Conservation (phyloP, 441 rosid species). For the Brassica balearica region DNA sequence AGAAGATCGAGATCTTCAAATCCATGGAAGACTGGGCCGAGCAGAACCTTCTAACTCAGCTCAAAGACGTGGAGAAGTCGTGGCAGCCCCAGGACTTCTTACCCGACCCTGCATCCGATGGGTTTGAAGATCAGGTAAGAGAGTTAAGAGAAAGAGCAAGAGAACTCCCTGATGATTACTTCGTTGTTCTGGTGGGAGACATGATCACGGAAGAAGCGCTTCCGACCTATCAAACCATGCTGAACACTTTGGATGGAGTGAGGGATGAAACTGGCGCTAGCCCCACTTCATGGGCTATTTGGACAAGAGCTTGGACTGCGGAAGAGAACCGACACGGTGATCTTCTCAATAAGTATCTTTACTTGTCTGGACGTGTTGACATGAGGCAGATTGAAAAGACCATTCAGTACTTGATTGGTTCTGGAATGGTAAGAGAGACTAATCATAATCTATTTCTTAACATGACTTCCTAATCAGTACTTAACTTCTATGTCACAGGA, state of each 20-base stretch:
- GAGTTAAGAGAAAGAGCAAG: conserved; percentile 80
- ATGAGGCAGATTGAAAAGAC: conserved; percentile 96
- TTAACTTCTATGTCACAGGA: conserved; percentile 54
- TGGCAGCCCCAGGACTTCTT: conserved; percentile 97
- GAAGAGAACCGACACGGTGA: conserved; percentile 98
- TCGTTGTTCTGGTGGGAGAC: conserved; percentile 91
- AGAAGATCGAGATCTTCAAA: conserved; percentile 87
- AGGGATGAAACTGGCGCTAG: conserved; percentile 96
- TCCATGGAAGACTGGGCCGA: conserved; percentile 91
- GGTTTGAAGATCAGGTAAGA: conserved; percentile 81
- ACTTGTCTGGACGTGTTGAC: conserved; percentile 90
- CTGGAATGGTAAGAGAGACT: conserved; percentile 83
- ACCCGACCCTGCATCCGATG: conserved; percentile 83
- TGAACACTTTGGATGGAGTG: conserved; percentile 86
- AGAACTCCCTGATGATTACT: conserved; percentile 91
- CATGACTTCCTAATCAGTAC: conserved; percentile 5
- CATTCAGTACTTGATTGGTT: conserved; percentile 90
- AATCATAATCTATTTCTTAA: not conserved
- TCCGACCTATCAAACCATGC: conserved; percentile 91
- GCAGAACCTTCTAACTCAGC: conserved; percentile 67
- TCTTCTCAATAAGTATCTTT: conserved; percentile 86
- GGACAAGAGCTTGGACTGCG: conserved; percentile 98
- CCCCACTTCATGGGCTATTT: conserved; percentile 83
- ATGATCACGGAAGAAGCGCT: conserved; percentile 99
- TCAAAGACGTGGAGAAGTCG: conserved; percentile 88